Evolutionary conservation across 192 early-diverging fungal species (phyloP), one percentile per base, ranked within the genome.

Genomic region (Pilobolus umbonatus): DNA sequence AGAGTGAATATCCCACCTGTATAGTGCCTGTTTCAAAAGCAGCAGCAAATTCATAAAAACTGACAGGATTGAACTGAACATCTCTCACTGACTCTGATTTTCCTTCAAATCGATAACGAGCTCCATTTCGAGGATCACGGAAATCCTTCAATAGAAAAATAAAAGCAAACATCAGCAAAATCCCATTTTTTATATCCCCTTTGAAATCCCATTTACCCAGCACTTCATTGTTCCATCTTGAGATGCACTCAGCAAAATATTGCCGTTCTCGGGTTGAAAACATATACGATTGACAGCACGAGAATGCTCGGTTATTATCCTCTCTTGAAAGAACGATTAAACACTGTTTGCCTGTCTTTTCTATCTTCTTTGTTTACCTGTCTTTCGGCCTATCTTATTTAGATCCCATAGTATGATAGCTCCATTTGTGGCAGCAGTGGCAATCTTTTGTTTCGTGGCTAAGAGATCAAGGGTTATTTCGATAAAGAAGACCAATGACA

Each of bases 21-120:
- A 88, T 74, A 10, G 68, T 81, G 17, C 91, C 91, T 54, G 84
- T 92, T 29, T 93, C 91, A 63, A 90, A 90, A 0, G 83, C 91
- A 25, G 91, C 87, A 15, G 78, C 85, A 62, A 93, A 88, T 55
- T 90, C 86, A 57, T 64, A 67, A 21, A 62, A 45, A 43, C 67
- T 67, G 3, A 75, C 53, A 1, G 87, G 84, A 65, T 79, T 83
- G 63, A 93, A 93, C 46, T 89, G 86, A 0, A 88, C 82, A 64
- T 93, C 91, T 31, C 91, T 66, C 17, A 91, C 91, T 61, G 75
- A 74, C 35, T 93, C 89, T 17, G 83, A 81, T 43, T 82, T 86
- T 29, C 87, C 85, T 48, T 89, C 84, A 69, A 92, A 88, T 9
- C 78, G 69, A n/a, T 73, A 39, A 5, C 73, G 66, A 1, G 86